Conservation (phyloP, 2,329 filamentous ascomycete species). For the Moelleriella libera region DNA sequence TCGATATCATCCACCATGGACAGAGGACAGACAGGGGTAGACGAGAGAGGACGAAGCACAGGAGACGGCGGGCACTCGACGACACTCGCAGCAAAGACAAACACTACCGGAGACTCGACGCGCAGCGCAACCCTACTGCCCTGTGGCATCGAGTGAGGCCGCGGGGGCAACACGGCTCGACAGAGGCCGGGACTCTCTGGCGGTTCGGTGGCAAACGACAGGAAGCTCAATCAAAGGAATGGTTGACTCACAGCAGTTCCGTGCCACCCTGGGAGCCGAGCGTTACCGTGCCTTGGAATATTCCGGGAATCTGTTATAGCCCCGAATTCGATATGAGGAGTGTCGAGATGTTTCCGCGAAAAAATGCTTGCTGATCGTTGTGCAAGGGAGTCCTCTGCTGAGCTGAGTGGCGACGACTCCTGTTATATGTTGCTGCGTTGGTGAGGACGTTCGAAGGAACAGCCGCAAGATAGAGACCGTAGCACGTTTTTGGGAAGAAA, state of each 20-base stretch:
- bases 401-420: no score
- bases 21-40: not conserved
- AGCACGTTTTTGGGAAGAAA: no score
- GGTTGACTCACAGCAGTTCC: not conserved
- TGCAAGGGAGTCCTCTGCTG: no score
- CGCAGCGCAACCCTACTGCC: not conserved
- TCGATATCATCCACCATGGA: no score
- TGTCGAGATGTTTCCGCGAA: not conserved
- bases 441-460: no score
- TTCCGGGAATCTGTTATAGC: no score
- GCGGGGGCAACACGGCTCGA: not conserved
- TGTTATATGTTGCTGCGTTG: no score
- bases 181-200: not conserved
- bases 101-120: no score
- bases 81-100: no score
- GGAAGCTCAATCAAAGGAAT: not conserved
- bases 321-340: not conserved
- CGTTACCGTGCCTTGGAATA: not conserved
- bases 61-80: no score
- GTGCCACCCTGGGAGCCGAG: not conserved
- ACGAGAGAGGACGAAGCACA: not conserved
- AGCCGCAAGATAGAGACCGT: no score
- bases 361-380: no score
- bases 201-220: not conserved
- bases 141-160: not conserved